Percentiles rank a stretch among this genome's conserved stretches.
Conservation (phyloP, 2,329 filamentous ascomycete species). For the Purpureocillium takamizusanense region DNA sequence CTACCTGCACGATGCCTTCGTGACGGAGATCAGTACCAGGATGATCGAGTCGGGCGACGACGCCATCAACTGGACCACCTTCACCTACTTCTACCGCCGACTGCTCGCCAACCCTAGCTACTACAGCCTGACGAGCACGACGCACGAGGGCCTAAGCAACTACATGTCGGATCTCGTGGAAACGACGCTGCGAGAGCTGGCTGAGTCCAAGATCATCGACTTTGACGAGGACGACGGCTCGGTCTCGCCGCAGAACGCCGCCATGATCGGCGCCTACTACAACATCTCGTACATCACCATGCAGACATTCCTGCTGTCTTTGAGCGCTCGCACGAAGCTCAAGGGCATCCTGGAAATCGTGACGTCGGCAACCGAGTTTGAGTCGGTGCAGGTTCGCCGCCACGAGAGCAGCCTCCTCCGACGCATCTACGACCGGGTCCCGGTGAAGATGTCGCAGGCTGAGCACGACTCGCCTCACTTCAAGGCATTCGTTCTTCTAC, state of each 20-base stretch:
- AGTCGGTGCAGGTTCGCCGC: slow-evolving; percentile 84
- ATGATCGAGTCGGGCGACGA: slow-evolving; percentile 94
- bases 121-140: slow-evolving; percentile 82
- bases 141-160: slow-evolving; percentile 85
- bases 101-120: slow-evolving; percentile 93
- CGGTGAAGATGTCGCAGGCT: slow-evolving; percentile 86
- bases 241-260: slow-evolving; percentile 82
- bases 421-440: slow-evolving; percentile 87
- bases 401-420: slow-evolving; percentile 84
- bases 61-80: slow-evolving; percentile 96
- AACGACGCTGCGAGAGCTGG: slow-evolving; percentile 79
- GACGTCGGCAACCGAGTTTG: slow-evolving; percentile 93
- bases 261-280: slow-evolving; percentile 98
- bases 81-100: slow-evolving; percentile 95
- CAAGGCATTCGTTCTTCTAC: slow-evolving; percentile 94
- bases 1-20: slow-evolving; percentile 90
- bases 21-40: slow-evolving; percentile 93
- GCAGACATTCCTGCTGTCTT: slow-evolving; percentile 93
- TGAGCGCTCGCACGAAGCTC: slow-evolving; percentile 82
- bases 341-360: slow-evolving; percentile 97
- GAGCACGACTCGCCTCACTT: slow-evolving; percentile 93
- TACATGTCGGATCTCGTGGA: slow-evolving; percentile 94
- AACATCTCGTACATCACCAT: slow-evolving; percentile 99
- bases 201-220: slow-evolving; percentile 91
- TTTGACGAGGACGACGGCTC: slow-evolving; percentile 90